phyloP scores from a whole-genome alignment of 306 rosid genomes.

The Cercis canadensis region DNA sequence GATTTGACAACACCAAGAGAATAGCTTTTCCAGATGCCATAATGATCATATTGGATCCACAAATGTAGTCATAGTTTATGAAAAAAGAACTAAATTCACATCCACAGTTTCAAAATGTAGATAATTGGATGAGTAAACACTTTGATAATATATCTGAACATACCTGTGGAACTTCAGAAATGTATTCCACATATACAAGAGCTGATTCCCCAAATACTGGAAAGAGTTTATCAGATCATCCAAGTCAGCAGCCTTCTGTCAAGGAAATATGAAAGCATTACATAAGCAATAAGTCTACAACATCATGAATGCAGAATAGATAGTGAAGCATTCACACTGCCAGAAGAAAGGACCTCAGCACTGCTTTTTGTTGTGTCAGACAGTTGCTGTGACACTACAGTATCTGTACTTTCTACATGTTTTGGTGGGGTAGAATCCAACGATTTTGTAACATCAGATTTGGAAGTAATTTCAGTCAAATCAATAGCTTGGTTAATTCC shows the following conservation, averaged over 20 bases:
- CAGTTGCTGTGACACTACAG: constrained; percentile 45
- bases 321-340: constrained; percentile 34
- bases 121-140: constrained; percentile 31
- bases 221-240: constrained; percentile 52
- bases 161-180: constrained; percentile 88
- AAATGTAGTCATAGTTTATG: neutral
- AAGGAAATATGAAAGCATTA: constrained; percentile 23
- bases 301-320: constrained; percentile 35
- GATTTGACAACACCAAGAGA: constrained; percentile 13
- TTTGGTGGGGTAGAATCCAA: constrained; percentile 44
- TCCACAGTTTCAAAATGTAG: neutral
- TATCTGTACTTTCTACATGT: constrained; percentile 42
- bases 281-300: constrained; percentile 25
- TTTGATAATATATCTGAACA: constrained; percentile 19
- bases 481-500: constrained; percentile 71
- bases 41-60: constrained; percentile 25
- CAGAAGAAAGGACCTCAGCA: constrained; percentile 62
- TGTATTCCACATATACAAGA: constrained; percentile 70
- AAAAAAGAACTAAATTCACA: constrained; percentile 2
- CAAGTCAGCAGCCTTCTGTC: constrained; percentile 58
- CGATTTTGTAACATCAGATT: constrained; percentile 56
- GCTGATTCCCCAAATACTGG: constrained; percentile 68
- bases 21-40: constrained; percentile 7
- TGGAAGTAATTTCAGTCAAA: constrained; percentile 62
- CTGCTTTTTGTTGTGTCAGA: constrained; percentile 54